These are phyloP conservation scores for Aspergillus sergii DNA, from an alignment of 2,329 filamentous ascomycete genomes.

Conservation along the genomic window DNA sequence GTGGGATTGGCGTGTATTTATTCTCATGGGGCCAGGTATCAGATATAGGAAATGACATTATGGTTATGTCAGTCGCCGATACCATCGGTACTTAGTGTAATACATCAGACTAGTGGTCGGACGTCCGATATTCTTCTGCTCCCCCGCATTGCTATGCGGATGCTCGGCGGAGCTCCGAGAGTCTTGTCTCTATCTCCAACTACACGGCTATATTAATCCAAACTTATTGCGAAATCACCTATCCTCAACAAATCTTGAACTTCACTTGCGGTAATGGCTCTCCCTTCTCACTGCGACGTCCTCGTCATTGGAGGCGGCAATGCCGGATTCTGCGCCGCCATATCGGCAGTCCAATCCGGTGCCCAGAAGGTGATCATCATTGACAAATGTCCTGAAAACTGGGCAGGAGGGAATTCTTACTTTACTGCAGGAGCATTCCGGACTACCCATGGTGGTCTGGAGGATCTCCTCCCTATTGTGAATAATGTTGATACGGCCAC, in stretches of 20 bases:
- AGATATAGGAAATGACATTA: constrained; percentile 15
- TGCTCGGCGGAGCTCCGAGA: not conserved
- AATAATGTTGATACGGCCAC: constrained; percentile 57
- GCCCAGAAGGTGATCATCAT: constrained; percentile 53
- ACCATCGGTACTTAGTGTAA: not conserved
- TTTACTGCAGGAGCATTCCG: constrained; percentile 69
- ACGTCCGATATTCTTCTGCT: not conserved
- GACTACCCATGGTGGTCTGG: constrained; percentile 57
- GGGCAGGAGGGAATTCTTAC: constrained; percentile 66
- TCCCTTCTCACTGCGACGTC: constrained; percentile 29
- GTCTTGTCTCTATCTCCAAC: not conserved
- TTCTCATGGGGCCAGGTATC: constrained; percentile 2
- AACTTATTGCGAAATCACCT: not conserved
- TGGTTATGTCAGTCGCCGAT: constrained; percentile 1
- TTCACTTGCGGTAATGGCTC: constrained; percentile 5
- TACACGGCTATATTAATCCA: not conserved
- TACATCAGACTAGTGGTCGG: not conserved
- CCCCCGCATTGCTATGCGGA: not conserved
- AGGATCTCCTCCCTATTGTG: constrained; percentile 62
- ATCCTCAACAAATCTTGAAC: not conserved
- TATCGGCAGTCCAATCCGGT: constrained; percentile 53
- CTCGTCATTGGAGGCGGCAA: constrained; percentile 66
- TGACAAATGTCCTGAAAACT: constrained; percentile 61
- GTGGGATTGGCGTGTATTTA: constrained; percentile 15
- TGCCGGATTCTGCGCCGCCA: constrained; percentile 64